Evolutionary conservation across 1,284 basidiomycete genomes (phyloP), one percentile per base, ranked within the genome.

Genomic region (Heterobasidion irregulare): DNA sequence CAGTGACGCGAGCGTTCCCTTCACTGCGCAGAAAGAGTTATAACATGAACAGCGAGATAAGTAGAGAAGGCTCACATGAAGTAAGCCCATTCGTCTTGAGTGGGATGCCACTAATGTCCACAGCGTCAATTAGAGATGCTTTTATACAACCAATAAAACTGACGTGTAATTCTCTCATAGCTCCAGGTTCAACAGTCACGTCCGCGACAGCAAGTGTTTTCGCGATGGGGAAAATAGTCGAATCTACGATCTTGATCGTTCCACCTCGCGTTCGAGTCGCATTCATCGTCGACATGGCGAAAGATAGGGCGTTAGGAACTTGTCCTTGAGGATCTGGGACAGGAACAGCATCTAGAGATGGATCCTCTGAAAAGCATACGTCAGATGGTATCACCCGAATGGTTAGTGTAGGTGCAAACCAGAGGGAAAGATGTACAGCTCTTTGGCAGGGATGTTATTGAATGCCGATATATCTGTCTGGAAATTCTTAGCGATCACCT

Each of bases 401-500:
- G 15, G 26, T 10, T 43, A 41, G 57, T 36, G 10, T 18, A 33
- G 32, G 52, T 46, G 46, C 74, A 48, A 60, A 82, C 80, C 61
- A 52, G 75, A 72, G 3, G 83, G 83, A 75, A 87, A 87, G 57
- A 86, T 86, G 67, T 84, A 86, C 50, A 87, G 72, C 63, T 86
- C 77, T 53, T 78, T 57, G 6, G 72, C 70, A 1, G 82, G 84
- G 57, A 86, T 76, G 59, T 79, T 72, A 49, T 75, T 71, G 65
- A 86, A 86, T 1, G 77, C 78, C 2, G 75, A 71, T 38, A 75
- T 67, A 57, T 74, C 72, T 10, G 75, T 72, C 61, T 80, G 75
- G 72, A 89, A 87, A 67, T 87, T 89, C 71, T 86, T 86, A 51
- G 80, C 79, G 32, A 91, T 73, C 26, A 87, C 84, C 71, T 76